phyloP scores from a whole-genome alignment of 176 grass and related monocot species.

The Eragrostis curvula region DNA sequence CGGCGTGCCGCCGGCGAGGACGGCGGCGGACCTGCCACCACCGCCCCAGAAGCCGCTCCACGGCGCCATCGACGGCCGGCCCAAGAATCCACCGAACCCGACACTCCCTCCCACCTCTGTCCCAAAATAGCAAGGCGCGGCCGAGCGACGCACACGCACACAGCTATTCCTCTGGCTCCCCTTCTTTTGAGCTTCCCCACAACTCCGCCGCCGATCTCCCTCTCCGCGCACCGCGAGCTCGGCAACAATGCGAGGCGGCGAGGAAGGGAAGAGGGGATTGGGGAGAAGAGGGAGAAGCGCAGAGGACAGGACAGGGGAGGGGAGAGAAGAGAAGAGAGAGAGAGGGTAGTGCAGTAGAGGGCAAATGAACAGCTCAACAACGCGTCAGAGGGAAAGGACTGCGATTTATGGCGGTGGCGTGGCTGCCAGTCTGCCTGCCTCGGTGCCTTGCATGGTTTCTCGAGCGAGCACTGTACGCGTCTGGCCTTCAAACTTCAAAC shows the following conservation, averaged over 20 bases:
- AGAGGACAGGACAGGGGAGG: neutral
- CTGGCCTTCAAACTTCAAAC: too few species aligned
- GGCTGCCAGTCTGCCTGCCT: neutral
- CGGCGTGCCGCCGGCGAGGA: slow-evolving; percentile 53
- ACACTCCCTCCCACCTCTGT: neutral
- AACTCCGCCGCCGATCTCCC: slow-evolving; percentile 17
- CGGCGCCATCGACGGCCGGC: slow-evolving; percentile 56
- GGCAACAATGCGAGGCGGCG: too few species aligned
- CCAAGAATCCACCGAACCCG: neutral
- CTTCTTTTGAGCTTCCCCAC: slow-evolving; percentile 32
- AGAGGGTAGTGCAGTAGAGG: neutral
- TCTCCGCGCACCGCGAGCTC: too few species aligned
- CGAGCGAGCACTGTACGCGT: too few species aligned
- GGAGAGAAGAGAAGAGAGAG: neutral
- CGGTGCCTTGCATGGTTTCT: neutral
- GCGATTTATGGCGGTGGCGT: neutral
- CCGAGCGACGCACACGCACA: slow-evolving; percentile 9
- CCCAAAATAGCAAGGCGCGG: slow-evolving; percentile 42
- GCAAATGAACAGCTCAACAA: neutral
- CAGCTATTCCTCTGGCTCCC: slow-evolving; percentile 29
- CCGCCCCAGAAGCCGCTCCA: slow-evolving; percentile 57
- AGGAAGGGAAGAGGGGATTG: slow-evolving; percentile 3
- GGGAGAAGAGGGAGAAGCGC: neutral
- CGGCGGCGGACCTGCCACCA: neutral
- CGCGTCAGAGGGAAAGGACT: neutral